Base-by-base conservation (phyloP, 1,284 basidiomycete genomes). In the Apiotrichum siamense region DNA sequence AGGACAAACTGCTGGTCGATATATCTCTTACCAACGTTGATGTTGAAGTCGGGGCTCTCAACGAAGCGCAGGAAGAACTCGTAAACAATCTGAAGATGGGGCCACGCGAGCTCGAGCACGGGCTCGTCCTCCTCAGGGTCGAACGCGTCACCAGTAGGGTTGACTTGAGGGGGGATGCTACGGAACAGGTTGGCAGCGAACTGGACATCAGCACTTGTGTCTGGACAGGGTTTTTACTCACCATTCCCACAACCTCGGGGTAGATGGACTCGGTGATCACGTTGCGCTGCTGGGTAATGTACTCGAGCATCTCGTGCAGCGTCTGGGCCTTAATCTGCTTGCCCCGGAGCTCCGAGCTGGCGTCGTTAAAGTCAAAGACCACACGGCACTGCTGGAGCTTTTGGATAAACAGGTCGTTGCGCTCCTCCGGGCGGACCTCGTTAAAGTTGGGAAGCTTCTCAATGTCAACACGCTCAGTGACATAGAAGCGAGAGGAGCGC, bases 111-210 rank as follows among this genome's bases (percentile, higher is more conserved):
- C 72, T 99, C 96, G 57, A 98, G 82, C 4, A 98, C 94, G 7
- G 96, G 96, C 65, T 99, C 96, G 66, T 99, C 96, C 77, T 99
- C 96, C 76, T 99, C 96, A 13, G 96, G 96, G 72, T 99, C 96
- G 68, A 97, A 99, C 1, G 93, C 94, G 69, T 98, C 96, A 50
- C 94, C 96, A 18, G 85, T 87, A 3, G 96, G 94, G 70, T 98
- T 99, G 59, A 97, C 91, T 53, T 94, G 96, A 63, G 96, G 96
- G 74, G 96, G 96, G 81, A 99, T 98, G 65, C 96, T 93, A 54
- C 96, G 88, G 81, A 98, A 99, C 62, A 99, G 84, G 77, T 98
- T 98, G 69, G 87, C 86, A 45, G 88, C 86, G 78, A 96, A 97
- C 91, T 96, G 64, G 4, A 43, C 11, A 24, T 12, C 17, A 2